Percentiles rank a stretch among this genome's conserved stretches.
Evolutionary conservation across 805 yeast genomes (phyloP).

Genomic region (Martiniozyma abietophila): DNA sequence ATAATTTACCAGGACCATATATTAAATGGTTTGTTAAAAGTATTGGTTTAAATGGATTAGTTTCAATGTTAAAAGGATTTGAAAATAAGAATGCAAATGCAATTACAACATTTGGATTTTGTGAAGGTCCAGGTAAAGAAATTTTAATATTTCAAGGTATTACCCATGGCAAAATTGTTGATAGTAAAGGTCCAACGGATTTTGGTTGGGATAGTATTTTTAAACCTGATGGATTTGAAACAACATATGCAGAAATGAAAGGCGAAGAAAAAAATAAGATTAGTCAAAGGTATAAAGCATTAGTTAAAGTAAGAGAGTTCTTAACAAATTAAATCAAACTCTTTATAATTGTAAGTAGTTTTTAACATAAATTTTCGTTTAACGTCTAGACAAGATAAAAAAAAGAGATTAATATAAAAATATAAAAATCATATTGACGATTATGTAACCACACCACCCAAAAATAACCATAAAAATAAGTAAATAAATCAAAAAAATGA

Average conservation of each 20-base stretch:
- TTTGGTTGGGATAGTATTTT: constrained; percentile 97
- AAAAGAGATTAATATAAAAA: no score
- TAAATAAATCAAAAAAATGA: background rate
- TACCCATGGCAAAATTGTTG: constrained; percentile 74
- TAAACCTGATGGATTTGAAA: constrained; percentile 64
- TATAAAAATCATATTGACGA: no score
- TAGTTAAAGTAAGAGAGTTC: constrained; percentile 57
- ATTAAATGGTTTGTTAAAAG: constrained; percentile 82
- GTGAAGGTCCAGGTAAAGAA: constrained; percentile 68
- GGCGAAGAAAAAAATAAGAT: constrained; percentile 67
- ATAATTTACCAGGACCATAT: constrained; percentile 81
- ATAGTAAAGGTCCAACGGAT: constrained; percentile 62
- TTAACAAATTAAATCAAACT: no score
- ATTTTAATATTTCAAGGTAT: constrained; percentile 79
- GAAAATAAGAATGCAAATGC: constrained; percentile 83
- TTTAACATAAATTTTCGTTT: no score
- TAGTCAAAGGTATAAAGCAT: constrained; percentile 82
- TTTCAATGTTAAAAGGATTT: constrained; percentile 69
- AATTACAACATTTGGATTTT: constrained; percentile 85
- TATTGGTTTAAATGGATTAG: constrained; percentile 69
- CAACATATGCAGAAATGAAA: constrained; percentile 87
- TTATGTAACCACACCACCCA: background rate
- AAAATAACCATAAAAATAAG: background rate
- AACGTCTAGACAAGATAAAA: no score
- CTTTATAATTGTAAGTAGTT: no score